Percentiles rank a stretch among this genome's conserved stretches.
Conservation (phyloP, 1,139 yeast genomes). For the Arxiozyma bovina region DNA sequence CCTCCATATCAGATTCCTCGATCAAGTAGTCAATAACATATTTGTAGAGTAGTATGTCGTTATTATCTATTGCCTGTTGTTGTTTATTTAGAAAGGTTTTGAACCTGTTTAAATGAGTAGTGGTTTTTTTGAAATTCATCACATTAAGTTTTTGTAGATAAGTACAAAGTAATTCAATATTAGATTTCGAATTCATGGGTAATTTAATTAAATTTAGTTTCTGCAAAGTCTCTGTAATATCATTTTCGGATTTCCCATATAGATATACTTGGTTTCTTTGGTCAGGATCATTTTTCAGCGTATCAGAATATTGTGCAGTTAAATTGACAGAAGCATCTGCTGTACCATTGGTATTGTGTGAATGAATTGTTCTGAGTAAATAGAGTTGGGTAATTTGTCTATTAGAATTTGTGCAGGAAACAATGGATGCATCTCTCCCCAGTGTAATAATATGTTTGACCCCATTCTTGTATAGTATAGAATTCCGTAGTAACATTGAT, state of each 20-base stretch:
- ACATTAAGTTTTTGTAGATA: neutral
- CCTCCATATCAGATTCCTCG: constrained; percentile 21
- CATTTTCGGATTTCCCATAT: neutral
- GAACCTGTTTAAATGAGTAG: constrained; percentile 3
- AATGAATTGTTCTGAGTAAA: no score
- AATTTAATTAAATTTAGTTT: neutral
- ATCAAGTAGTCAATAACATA: constrained; percentile 19
- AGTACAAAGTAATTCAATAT: neutral
- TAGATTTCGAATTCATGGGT: neutral
- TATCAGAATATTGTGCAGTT: neutral
- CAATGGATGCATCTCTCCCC: no score
- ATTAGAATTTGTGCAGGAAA: no score
- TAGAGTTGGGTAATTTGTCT: no score
- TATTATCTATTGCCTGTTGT: neutral
- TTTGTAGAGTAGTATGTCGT: neutral
- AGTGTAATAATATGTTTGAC: no score
- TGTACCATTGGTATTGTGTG: no score
- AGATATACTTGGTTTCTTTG: constrained; percentile 3
- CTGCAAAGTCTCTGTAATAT: neutral
- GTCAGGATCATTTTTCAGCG: no score
- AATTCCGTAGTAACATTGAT: no score
- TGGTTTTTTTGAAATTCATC: neutral
- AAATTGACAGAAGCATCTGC: no score
- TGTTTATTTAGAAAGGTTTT: constrained; percentile 21
- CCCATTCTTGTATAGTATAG: no score